Evolutionary conservation across 179 eudicot species (phyloP).

Genomic region (Patellifolia procumbens): DNA sequence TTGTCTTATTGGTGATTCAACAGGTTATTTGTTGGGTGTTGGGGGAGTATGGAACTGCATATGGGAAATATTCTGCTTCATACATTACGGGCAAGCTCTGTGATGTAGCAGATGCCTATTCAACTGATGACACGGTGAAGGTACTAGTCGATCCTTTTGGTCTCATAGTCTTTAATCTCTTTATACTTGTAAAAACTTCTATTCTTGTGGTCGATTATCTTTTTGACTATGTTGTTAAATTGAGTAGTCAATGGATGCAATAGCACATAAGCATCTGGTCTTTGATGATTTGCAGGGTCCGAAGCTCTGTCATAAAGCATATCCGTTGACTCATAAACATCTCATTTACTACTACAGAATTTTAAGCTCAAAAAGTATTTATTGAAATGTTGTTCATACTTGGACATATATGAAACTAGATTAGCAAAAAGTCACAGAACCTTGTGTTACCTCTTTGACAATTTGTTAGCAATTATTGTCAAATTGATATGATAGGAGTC

Average conservation of each 20-base stretch:
- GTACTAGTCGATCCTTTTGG: slow-evolving; percentile 33
- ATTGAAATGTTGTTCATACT: background rate
- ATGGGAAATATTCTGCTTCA: slow-evolving; percentile 90
- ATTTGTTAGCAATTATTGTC: background rate
- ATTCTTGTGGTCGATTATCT: background rate
- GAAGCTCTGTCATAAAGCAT: background rate
- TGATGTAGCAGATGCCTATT: slow-evolving; percentile 93
- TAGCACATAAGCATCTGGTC: background rate
- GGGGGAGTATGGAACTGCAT: slow-evolving; percentile 96
- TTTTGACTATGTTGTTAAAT: background rate
- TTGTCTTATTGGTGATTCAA: slow-evolving; percentile 17
- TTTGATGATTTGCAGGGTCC: background rate
- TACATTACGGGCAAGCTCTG: slow-evolving; percentile 86
- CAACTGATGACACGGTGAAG: slow-evolving; percentile 89
- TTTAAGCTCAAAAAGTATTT: background rate
- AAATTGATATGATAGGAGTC: background rate
- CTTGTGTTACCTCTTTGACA: background rate
- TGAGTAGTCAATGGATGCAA: background rate
- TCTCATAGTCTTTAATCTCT: background rate
- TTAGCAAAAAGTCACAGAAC: background rate
- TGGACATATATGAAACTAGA: too few species aligned
- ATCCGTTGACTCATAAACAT: background rate
- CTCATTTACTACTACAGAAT: background rate
- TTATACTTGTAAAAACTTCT: background rate
- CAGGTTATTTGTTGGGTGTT: slow-evolving; percentile 98